Conservation (phyloP, 345 rosid genomes). For the Citrus mangshanensis region DNA sequence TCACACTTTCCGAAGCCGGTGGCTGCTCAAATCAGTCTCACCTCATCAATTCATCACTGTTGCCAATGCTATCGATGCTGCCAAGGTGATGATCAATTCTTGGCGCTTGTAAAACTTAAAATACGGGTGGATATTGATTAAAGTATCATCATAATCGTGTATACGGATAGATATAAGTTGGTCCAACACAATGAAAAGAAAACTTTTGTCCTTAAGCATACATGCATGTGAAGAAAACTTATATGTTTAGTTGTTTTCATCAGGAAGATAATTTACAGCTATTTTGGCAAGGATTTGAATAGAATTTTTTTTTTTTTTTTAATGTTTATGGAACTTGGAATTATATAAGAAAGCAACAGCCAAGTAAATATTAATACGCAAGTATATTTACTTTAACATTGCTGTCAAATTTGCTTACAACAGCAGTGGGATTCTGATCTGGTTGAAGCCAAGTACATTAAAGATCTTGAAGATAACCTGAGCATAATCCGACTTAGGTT, state of each 20-base stretch:
- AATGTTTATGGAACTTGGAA: too few species aligned
- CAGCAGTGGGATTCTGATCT: conserved; percentile 92
- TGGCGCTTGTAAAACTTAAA: not conserved
- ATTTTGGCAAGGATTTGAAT: not conserved
- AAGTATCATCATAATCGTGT: not conserved
- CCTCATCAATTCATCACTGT: conserved; percentile 70
- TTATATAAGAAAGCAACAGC: too few species aligned
- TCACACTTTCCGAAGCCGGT: conserved; percentile 64
- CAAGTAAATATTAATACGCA: too few species aligned
- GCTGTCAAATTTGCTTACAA: not conserved
- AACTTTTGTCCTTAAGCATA: conserved; percentile 12
- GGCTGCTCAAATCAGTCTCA: conserved; percentile 64
- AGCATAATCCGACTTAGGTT: conserved; percentile 63
- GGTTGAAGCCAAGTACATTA: conserved; percentile 66
- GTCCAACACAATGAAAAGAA: conserved; percentile 11
- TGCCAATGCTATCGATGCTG: conserved; percentile 77
- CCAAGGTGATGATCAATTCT: conserved; percentile 43
- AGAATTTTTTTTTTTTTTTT: too few species aligned
- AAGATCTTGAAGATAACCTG: conserved; percentile 67
- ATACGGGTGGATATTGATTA: not conserved
- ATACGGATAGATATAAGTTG: not conserved
- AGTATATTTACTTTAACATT: too few species aligned
- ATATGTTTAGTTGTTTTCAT: not conserved
- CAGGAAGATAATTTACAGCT: not conserved
- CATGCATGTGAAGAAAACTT: not conserved